Evolutionary conservation across 352 stramenopile species (phyloP), one percentile per base, ranked within the genome.

Genomic region (Blastocystis sp.): DNA sequence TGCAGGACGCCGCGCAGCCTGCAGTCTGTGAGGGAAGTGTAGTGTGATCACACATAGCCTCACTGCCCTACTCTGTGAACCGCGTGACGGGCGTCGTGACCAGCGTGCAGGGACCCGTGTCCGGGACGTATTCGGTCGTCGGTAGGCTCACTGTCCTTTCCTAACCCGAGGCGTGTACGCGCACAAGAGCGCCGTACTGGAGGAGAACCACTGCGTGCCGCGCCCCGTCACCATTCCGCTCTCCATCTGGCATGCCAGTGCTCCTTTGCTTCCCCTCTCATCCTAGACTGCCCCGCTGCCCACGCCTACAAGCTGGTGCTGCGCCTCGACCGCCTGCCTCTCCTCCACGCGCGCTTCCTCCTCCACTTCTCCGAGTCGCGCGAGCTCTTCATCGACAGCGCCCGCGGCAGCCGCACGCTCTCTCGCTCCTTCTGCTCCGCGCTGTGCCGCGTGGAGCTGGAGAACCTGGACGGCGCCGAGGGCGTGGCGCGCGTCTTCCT

Each of bases 261-360:
- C 14, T 57, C 48, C 48, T 14, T 14, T 34, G 4, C 21, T 21
- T 48, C 19, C 21, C 34, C 3, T 14, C 28, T 76, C 28, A 76
- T 57, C 45, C 2, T 76, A 76, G 66, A 40, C 9, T 76, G 66
- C 48, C 2, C 21, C 9, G 21, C 28, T 1, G 1, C 28, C 21
- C 66, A 57, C n/a, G 6, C 54, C 11, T 76, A 76, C 52, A 40
- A 48, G n/a, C 52, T 76, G 10, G 66, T 52, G 3, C 24, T 40
- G 28, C 40, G 28, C 21, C 21, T 57, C 1, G 10, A 48, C 48
- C 1, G 21, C 6, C n/a, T 21, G 24, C 48, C 48, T 0, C 52
- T 48, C 40, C 34, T 38, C 9, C 66, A 76, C 21, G 66, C 66
- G 42, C 66, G 66, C 28, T 76, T 76, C 38, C 66, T 76, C 9